A percentile compares a stretch with the other conserved stretches of the same genome.
phyloP scores from a whole-genome alignment of 2,329 filamentous ascomycete species.

The Ophiostoma pallidulum region DNA sequence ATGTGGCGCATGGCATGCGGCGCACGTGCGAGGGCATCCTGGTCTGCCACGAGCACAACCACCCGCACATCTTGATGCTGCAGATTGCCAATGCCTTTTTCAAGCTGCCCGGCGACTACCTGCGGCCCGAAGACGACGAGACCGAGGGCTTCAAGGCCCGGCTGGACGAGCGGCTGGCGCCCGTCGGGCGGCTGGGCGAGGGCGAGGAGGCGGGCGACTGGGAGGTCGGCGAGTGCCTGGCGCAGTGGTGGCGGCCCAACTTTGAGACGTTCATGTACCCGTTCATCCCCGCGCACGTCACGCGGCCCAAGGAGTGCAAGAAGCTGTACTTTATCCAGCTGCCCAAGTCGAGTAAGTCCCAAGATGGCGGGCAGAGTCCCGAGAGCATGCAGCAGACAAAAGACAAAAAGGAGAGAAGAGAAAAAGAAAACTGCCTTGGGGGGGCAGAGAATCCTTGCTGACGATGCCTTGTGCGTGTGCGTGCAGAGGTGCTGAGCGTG shows the following conservation, averaged over 20 bases:
- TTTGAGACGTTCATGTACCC: constrained; percentile 99
- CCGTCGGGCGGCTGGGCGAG: constrained; percentile 77
- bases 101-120: constrained; percentile 94
- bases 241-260: constrained; percentile 98
- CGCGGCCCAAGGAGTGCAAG: constrained; percentile 96
- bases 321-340: constrained; percentile 97
- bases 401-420: too few species aligned
- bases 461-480: too few species aligned
- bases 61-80: constrained; percentile 96
- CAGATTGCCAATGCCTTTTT: constrained; percentile 99
- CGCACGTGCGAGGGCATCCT: constrained; percentile 94
- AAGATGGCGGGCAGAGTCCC: neutral
- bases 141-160: constrained; percentile 88
- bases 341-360: constrained; percentile 70
- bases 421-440: too few species aligned
- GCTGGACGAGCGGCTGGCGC: constrained; percentile 86
- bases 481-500: constrained; percentile 89
- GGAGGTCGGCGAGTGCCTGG: constrained; percentile 88
- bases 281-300: constrained; percentile 92
- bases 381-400: too few species aligned
- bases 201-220: constrained; percentile 79
- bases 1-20: constrained; percentile 84
- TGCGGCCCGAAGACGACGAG: constrained; percentile 82
- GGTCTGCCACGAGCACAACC: constrained; percentile 98
- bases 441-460: neutral